Conservation (phyloP, 2,329 filamentous ascomycete species). For the Epichloe sp. region DNA sequence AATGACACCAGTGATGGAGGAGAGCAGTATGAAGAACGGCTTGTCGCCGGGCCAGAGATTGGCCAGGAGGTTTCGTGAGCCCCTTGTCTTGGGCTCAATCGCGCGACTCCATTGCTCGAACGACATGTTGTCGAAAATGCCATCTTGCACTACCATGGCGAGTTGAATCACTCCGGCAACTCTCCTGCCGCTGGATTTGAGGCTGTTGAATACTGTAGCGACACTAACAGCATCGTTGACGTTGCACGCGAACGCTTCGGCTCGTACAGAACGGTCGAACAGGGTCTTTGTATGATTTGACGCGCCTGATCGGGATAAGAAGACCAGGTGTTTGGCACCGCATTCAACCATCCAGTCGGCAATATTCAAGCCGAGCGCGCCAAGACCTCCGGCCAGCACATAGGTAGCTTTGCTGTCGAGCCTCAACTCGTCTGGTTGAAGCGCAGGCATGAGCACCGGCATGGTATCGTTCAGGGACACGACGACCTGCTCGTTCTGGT, state of each 20-base stretch:
- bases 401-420: too few species aligned
- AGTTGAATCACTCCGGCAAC: constrained; percentile 10
- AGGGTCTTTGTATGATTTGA: not conserved
- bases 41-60: constrained; percentile 10
- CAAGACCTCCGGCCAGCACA: too few species aligned
- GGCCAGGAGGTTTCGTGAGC: constrained; percentile 27
- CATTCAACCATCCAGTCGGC: too few species aligned
- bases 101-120: constrained; percentile 18
- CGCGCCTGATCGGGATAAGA: not conserved
- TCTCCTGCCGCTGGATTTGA: constrained; percentile 10
- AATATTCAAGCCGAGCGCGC: too few species aligned
- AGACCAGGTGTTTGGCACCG: not conserved
- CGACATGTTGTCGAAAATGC: constrained; percentile 22
- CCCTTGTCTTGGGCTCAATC: constrained; percentile 22
- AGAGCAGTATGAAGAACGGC: constrained; percentile 31
- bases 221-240: not conserved
- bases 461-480: too few species aligned
- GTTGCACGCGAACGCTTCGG: not conserved
- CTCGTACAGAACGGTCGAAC: too few species aligned
- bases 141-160: constrained; percentile 6
- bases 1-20: constrained; percentile 26
- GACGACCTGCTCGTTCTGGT: too few species aligned
- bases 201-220: not conserved
- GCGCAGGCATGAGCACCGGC: too few species aligned
- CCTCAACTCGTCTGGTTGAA: too few species aligned